A percentile compares a stretch with the other conserved stretches of the same genome.
Conservation (phyloP, 768 basidiomycete genomes). For the Lactarius deliciosus region DNA sequence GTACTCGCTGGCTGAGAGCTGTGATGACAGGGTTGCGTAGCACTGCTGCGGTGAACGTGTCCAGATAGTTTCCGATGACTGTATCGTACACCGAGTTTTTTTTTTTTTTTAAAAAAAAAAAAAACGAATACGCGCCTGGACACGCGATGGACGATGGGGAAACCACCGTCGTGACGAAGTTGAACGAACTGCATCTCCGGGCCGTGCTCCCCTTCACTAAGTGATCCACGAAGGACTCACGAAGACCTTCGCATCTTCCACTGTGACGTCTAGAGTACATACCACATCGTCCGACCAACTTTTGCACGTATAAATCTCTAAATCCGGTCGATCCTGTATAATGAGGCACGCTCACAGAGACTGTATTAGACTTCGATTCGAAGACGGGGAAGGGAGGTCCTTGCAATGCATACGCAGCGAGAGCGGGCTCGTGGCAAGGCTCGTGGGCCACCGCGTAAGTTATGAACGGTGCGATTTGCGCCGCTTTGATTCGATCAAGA, state of each 20-base stretch:
- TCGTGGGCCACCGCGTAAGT: too few relatives aligned
- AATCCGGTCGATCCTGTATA: conserved; percentile 40
- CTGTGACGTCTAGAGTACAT: conserved; percentile 35
- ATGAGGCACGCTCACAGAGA: conserved; percentile 34
- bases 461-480: conserved; percentile 6
- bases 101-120: too few relatives aligned
- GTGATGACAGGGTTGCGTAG: too few relatives aligned
- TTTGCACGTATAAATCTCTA: conserved; percentile 35
- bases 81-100: too few relatives aligned
- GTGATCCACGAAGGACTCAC: conserved; percentile 31
- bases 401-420: conserved; percentile 28
- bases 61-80: too few relatives aligned
- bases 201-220: conserved; percentile 29
- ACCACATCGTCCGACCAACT: conserved; percentile 35
- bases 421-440: neutral
- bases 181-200: conserved; percentile 33
- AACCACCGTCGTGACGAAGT: conserved; percentile 36
- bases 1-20: too few relatives aligned
- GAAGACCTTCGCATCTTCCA: conserved; percentile 34
- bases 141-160: conserved; percentile 16
- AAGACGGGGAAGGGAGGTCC: conserved; percentile 22
- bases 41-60: too few relatives aligned
- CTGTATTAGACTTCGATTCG: conserved; percentile 20
- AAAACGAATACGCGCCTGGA: too few relatives aligned
- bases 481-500: conserved; percentile 24